These are phyloP conservation scores for Candida patagonica DNA, from an alignment of 805 yeast genomes.

Conservation along the genomic window DNA sequence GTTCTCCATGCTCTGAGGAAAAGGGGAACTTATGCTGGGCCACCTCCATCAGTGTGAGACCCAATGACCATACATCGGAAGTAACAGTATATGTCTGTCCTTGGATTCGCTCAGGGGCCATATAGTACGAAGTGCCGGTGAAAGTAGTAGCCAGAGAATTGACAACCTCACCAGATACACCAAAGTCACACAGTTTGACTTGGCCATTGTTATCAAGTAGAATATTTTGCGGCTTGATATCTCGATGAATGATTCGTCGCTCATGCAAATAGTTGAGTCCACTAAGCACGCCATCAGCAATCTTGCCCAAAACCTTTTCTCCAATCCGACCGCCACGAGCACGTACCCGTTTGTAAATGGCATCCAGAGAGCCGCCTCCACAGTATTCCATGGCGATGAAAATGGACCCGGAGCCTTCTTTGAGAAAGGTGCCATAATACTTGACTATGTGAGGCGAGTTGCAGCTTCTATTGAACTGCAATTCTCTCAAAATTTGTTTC, in stretches of 20 bases:
- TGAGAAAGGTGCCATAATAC: conserved; percentile 86
- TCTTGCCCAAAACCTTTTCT: conserved; percentile 84
- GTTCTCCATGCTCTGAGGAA: conserved; percentile 40
- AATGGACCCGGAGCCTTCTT: conserved; percentile 67
- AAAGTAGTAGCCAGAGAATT: conserved; percentile 92
- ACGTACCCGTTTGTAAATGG: conserved; percentile 73
- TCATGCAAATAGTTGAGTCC: conserved; percentile 86
- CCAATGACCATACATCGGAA: conserved; percentile 94
- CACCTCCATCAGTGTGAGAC: conserved; percentile 83
- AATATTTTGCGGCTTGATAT: conserved; percentile 92
- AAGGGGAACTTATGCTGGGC: conserved; percentile 90
- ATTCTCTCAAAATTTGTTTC: conserved; percentile 81
- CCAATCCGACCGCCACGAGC: conserved; percentile 77
- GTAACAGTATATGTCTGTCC: conserved; percentile 94
- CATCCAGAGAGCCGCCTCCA: conserved; percentile 88
- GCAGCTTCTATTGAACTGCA: conserved; percentile 79
- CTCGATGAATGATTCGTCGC: conserved; percentile 84
- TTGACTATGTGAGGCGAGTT: conserved; percentile 77
- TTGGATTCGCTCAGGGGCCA: conserved; percentile 97
- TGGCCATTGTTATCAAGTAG: conserved; percentile 66
- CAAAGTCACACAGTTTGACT: conserved; percentile 92
- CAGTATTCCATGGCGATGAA: conserved; percentile 96
- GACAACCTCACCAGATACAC: conserved; percentile 95
- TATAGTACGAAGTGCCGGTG: conserved; percentile 94
- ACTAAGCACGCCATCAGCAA: conserved; percentile 74